phyloP scores from a whole-genome alignment of 2,329 filamentous ascomycete genomes.

The Aspergillus fumigatus region DNA sequence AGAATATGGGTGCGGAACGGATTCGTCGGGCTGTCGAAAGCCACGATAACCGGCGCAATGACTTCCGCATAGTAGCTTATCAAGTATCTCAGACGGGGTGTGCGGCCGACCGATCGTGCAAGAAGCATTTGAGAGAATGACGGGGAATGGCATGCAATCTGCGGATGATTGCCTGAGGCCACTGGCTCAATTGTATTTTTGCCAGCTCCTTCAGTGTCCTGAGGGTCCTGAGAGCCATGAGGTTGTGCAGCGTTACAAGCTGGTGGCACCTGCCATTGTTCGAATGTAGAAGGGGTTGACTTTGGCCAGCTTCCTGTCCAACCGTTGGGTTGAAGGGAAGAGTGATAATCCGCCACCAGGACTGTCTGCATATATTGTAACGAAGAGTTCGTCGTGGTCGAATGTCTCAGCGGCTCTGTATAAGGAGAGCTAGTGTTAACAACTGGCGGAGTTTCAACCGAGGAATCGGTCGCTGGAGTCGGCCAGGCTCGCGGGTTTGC shows the following conservation, averaged over 20 bases:
- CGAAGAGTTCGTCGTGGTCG: background rate
- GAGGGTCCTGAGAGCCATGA: no score
- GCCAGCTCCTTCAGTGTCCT: background rate
- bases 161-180: constrained; percentile 7
- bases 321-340: background rate
- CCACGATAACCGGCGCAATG: constrained; percentile 86
- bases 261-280: background rate
- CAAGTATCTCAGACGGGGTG: constrained; percentile 78
- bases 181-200: background rate
- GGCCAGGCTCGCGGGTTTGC: constrained; percentile 21
- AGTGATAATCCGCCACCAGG: background rate
- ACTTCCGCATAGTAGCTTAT: constrained; percentile 92
- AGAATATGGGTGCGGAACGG: constrained; percentile 82
- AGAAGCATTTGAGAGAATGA: constrained; percentile 35
- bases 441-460: background rate
- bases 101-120: constrained; percentile 53
- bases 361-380: background rate
- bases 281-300: background rate
- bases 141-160: constrained; percentile 22
- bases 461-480: background rate
- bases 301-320: background rate
- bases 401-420: background rate
- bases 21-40: constrained; percentile 80
- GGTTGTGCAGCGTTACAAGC: background rate
- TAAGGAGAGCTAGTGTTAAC: background rate